Evolutionary conservation across 208 protist species (phyloP).

Genomic region (Phytomonas sp.): DNA sequence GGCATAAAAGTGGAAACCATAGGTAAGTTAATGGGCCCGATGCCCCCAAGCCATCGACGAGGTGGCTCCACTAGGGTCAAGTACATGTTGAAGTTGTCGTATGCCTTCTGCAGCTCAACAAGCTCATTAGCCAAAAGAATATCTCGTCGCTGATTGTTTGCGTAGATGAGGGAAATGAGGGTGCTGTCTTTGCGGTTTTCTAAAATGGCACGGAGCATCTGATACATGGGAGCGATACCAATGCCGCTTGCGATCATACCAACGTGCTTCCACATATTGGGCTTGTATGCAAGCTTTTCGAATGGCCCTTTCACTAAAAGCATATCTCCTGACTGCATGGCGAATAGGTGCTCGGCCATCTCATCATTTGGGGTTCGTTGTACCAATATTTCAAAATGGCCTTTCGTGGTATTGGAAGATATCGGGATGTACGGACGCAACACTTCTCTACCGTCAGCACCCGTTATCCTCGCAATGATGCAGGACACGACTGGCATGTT

Average conservation of each 20-base stretch:
- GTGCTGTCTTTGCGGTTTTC: constrained; percentile 78
- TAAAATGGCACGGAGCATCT: constrained; percentile 73
- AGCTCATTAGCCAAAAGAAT: constrained; percentile 88
- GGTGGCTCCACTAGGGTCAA: constrained; percentile 77
- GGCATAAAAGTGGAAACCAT: constrained; percentile 85
- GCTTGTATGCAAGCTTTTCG: constrained; percentile 82
- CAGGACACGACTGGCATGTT: constrained; percentile 64
- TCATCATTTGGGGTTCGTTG: constrained; percentile 85
- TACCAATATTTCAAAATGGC: constrained; percentile 75
- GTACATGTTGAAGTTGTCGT: constrained; percentile 86
- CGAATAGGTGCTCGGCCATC: constrained; percentile 89
- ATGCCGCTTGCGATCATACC: constrained; percentile 89
- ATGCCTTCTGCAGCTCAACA: constrained; percentile 61
- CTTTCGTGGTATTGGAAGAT: constrained; percentile 52
- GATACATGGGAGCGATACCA: constrained; percentile 90
- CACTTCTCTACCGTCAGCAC: constrained; percentile 80
- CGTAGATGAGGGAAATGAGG: constrained; percentile 81
- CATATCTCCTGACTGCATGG: constrained; percentile 83
- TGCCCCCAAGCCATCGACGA: constrained; percentile 65
- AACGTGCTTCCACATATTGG: constrained; percentile 81
- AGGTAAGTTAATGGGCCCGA: constrained; percentile 68
- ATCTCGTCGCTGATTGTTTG: constrained; percentile 84
- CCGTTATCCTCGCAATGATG: constrained; percentile 69
- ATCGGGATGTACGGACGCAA: constrained; percentile 87
- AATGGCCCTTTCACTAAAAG: constrained; percentile 88